Base-by-base conservation (phyloP, 2,329 filamentous ascomycete species). In the Chalaropsis ovoidea region DNA sequence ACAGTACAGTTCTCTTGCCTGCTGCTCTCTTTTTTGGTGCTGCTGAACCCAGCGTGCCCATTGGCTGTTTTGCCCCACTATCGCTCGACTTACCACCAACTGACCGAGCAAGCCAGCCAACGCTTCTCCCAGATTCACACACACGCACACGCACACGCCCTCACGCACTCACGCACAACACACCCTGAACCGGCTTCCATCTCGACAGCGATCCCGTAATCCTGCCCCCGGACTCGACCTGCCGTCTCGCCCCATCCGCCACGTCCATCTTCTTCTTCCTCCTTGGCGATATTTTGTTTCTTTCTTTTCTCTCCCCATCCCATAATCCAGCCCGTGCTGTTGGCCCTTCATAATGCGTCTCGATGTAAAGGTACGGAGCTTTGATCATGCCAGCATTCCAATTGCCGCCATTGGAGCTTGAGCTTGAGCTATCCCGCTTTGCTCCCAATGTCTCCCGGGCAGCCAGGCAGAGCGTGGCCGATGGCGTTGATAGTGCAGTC, bases 321-420 rank as follows among this genome's bases (percentile, higher is more conserved):
- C 22, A 41, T 56, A 56, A 61, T 43, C 42, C 35, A 11, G 17
- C 24, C 19, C 42, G 11, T 60, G 24, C 45, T 47, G 27, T 52
- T 41, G 60, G 65, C 22, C 22, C 43, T 65, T 47, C 65, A 69
- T 64, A 54, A 69, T 69, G 68, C 68, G 68, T 68, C 66, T 69
- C 24, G 68, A 69, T 67, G 68, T 69, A 31, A 69, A 69, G 68
- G 68, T 69, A 66, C 17, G 61, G 41, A 42, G 22, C 24, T n/a
- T 49, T 62, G 24, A 31, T 31, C 45, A 47, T 62, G 61, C 42
- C 61, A 31, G 4, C 49, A 47, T 47, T 17, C 42, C 61, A 45
- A 47, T 19, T 19, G 13, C 17, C 22, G 41, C 61, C 61, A 62
- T 58, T 58, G 52, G 52, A 35, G 24, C 22, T 35, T 41, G 24